phyloP scores from a whole-genome alignment of 2,329 filamentous ascomycete genomes.

The Fonsecaea multimorphosa region DNA sequence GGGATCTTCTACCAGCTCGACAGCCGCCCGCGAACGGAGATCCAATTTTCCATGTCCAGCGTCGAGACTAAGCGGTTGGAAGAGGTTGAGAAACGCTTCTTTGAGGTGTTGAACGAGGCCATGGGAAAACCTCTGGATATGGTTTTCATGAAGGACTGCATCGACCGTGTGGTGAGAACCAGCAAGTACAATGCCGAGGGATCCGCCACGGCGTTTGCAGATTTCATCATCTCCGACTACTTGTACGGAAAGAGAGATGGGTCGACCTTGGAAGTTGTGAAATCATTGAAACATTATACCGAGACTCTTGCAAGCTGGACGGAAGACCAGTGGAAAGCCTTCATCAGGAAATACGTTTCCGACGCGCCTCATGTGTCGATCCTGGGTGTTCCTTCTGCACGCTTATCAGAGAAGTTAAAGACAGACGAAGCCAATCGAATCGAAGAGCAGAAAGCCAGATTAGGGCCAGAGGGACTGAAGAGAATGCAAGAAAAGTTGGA shows the following conservation, averaged over 20 bases:
- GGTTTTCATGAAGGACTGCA: slow-evolving; percentile 86
- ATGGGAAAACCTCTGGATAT: slow-evolving; percentile 83
- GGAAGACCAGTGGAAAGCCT: slow-evolving; percentile 81
- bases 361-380: slow-evolving; percentile 88
- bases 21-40: slow-evolving; percentile 77
- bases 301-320: slow-evolving; percentile 73
- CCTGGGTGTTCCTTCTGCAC: slow-evolving; percentile 81
- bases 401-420: slow-evolving; percentile 81
- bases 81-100: slow-evolving; percentile 82
- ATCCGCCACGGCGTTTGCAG: slow-evolving; percentile 79
- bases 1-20: slow-evolving; percentile 82
- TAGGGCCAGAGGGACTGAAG: slow-evolving; percentile 82
- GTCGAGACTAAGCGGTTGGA: slow-evolving; percentile 86
- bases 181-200: slow-evolving; percentile 84
- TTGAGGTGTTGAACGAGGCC: slow-evolving; percentile 81
- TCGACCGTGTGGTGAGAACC: slow-evolving; percentile 79
- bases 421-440: slow-evolving; percentile 78
- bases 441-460: slow-evolving; percentile 74
- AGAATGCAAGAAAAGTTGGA: slow-evolving; percentile 77
- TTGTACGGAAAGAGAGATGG: slow-evolving; percentile 88
- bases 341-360: slow-evolving; percentile 81
- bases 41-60: slow-evolving; percentile 84
- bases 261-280: slow-evolving; percentile 70
- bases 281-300: slow-evolving; percentile 63
- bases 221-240: slow-evolving; percentile 88